Conservation (phyloP, 371 early-diverging fungal genomes). For the Apophysomyces sp. region DNA sequence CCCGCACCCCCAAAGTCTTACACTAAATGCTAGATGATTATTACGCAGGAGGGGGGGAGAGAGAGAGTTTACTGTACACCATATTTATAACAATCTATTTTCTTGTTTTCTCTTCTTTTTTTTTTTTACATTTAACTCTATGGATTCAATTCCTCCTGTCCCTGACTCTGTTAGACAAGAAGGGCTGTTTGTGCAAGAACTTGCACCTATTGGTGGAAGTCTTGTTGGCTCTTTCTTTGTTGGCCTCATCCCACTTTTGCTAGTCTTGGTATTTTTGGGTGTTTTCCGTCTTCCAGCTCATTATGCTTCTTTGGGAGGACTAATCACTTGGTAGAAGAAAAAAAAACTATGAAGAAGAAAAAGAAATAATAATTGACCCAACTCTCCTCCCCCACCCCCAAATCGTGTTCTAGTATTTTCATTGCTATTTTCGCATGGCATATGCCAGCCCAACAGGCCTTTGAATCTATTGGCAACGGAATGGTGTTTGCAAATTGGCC, state of each 20-base stretch:
- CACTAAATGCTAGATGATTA: too few species aligned
- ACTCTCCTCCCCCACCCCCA: background rate
- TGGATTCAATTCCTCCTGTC: constrained; percentile 28
- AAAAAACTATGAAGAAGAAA: background rate
- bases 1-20: too few species aligned
- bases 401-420: constrained; percentile 35
- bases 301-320: constrained; percentile 30
- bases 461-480: constrained; percentile 42
- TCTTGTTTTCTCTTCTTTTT: background rate
- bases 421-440: constrained; percentile 56
- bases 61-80: background rate
- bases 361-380: background rate
- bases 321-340: constrained; percentile 32
- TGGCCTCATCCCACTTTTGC: constrained; percentile 38
- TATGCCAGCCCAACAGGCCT: constrained; percentile 51
- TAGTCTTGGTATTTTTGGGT: constrained; percentile 39
- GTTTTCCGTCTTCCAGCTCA: constrained; percentile 40
- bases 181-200: constrained; percentile 37
- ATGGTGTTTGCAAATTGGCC: constrained; percentile 54
- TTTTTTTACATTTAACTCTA: background rate
- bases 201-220: constrained; percentile 42
- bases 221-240: constrained; percentile 51
- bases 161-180: constrained; percentile 27
- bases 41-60: too few species aligned
- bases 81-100: background rate